A percentile compares a stretch with the other conserved stretches of the same genome.
phyloP scores from a whole-genome alignment of 2,329 filamentous ascomycete genomes.

The Fonsecaea pedrosoi region DNA sequence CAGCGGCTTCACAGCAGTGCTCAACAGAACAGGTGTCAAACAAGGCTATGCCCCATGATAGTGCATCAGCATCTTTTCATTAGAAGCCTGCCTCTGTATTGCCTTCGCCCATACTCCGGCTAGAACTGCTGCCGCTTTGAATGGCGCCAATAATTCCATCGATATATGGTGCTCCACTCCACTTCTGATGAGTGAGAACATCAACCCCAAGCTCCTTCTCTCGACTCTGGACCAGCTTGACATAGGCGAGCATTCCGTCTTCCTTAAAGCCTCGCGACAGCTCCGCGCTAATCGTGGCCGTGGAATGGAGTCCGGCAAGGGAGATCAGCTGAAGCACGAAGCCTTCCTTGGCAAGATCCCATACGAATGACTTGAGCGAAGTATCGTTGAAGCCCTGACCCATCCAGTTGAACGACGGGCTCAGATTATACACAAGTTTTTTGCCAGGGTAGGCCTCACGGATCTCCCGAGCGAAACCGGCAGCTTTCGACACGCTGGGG shows the following conservation, averaged over 20 bases:
- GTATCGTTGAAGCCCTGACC: constrained; percentile 86
- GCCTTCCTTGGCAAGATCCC: constrained; percentile 91
- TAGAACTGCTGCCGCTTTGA: constrained; percentile 87
- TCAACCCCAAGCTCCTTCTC: constrained; percentile 93
- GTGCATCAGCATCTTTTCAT: background rate
- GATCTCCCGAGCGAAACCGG: constrained; percentile 77
- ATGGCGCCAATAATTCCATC: constrained; percentile 90
- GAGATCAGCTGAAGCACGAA: constrained; percentile 71
- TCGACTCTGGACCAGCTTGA: constrained; percentile 85
- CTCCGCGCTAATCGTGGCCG: constrained; percentile 71
- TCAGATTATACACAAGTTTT: constrained; percentile 94
- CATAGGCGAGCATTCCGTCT: constrained; percentile 96
- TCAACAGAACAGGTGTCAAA: background rate
- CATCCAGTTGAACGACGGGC: constrained; percentile 99
- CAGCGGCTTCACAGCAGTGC: background rate
- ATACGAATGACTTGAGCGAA: constrained; percentile 88
- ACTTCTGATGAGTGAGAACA: constrained; percentile 92
- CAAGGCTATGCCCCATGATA: background rate
- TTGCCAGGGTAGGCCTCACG: constrained; percentile 74
- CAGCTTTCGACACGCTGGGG: constrained; percentile 79
- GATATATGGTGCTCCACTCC: constrained; percentile 74
- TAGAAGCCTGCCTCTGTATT: constrained; percentile 73
- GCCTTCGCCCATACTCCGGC: constrained; percentile 91
- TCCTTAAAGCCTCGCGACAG: constrained; percentile 82
- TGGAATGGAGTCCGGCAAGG: constrained; percentile 68